Conservation (phyloP, 257 asterid genomes). For the Solanum pimpinellifolium region DNA sequence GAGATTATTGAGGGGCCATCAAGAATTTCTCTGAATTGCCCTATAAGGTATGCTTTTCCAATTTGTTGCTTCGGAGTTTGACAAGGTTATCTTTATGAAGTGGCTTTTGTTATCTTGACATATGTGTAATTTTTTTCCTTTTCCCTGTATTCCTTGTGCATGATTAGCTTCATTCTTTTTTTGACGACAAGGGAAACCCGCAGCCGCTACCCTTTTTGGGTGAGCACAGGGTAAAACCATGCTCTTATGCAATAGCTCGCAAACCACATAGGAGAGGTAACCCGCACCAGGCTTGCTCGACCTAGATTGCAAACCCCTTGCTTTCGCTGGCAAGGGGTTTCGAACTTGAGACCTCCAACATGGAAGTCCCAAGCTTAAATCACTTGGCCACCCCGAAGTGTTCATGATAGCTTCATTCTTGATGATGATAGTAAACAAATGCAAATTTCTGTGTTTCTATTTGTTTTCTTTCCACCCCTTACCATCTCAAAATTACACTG, state of each 20-base stretch:
- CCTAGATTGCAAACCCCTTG: no score
- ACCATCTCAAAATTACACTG: background rate
- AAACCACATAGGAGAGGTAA: no score
- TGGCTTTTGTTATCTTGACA: background rate
- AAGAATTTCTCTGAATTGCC: constrained; percentile 83
- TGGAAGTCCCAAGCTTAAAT: no score
- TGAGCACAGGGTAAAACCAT: no score
- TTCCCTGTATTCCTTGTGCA: background rate
- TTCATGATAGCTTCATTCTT: background rate
- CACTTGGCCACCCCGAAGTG: no score
- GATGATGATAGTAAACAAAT: background rate
- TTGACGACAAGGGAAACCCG: no score
- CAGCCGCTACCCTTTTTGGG: no score
- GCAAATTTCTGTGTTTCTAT: background rate
- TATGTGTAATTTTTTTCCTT: background rate
- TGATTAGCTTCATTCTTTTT: background rate
- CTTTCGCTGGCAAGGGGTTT: no score
- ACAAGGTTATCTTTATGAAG: background rate
- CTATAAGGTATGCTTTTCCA: constrained; percentile 57
- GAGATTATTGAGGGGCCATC: constrained; percentile 85
- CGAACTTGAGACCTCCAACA: no score
- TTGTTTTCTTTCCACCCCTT: background rate
- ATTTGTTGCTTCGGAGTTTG: background rate
- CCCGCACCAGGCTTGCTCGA: no score
- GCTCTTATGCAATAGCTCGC: no score